phyloP scores from a whole-genome alignment of 331 rosid genomes.

The Malus hybrid region DNA sequence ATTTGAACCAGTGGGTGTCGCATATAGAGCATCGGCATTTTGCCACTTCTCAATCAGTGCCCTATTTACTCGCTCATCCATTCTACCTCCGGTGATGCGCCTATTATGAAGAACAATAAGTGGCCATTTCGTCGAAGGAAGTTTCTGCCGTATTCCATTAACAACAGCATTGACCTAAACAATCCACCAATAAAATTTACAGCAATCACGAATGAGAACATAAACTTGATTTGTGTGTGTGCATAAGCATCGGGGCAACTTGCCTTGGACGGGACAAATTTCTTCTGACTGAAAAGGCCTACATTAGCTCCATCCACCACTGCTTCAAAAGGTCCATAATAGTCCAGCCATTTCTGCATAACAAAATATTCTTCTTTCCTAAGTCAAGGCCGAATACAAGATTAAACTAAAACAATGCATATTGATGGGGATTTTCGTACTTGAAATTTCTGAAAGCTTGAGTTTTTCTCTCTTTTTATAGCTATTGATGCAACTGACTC shows the following conservation, averaged over 20 bases:
- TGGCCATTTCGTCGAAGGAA: conserved; percentile 81
- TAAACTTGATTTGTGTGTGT: neutral
- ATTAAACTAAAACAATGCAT: neutral
- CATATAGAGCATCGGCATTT: conserved; percentile 70
- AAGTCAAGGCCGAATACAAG: conserved; percentile 9
- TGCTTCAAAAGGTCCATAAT: conserved; percentile 91
- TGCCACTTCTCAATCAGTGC: conserved; percentile 75
- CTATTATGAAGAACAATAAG: conserved; percentile 76
- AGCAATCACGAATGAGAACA: conserved; percentile 9
- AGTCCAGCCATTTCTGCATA: conserved; percentile 84
- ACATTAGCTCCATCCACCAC: conserved; percentile 96
- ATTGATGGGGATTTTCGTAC: conserved; percentile 37
- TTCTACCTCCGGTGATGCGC: conserved; percentile 64
- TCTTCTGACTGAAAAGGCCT: conserved; percentile 66
- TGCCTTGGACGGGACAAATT: conserved; percentile 72
- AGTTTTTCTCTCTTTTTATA: conserved; percentile 50
- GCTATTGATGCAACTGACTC: conserved; percentile 84
- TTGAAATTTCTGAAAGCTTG: conserved; percentile 80
- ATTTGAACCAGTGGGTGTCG: conserved; percentile 85
- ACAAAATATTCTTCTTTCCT: conserved; percentile 12
- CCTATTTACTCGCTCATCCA: conserved; percentile 55
- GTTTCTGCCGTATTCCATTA: conserved; percentile 65
- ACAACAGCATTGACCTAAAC: conserved; percentile 64
- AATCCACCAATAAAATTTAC: conserved; percentile 2
- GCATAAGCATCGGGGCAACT: conserved; percentile 25